Evolutionary conservation across 768 basidiomycete species (phyloP).

Genomic region (Lepiota venenata): DNA sequence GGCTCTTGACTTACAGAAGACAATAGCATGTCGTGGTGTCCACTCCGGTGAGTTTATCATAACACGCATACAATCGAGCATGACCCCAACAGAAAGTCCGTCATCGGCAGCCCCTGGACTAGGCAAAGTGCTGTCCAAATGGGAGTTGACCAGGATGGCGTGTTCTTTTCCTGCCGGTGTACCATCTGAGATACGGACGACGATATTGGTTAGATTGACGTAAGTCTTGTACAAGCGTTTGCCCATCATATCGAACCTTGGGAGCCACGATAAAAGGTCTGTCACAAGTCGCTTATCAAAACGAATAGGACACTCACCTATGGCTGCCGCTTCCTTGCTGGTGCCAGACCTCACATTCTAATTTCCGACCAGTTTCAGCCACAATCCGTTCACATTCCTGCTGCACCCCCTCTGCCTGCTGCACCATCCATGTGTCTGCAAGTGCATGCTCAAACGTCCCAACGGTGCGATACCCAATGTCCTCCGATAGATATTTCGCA

Average conservation of each 20-base stretch:
- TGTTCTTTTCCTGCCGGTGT: constrained; percentile 71
- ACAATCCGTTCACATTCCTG: constrained; percentile 58
- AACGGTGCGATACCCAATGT: constrained; percentile 87
- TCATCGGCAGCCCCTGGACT: constrained; percentile 91
- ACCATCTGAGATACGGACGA: constrained; percentile 82
- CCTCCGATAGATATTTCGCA: constrained; percentile 72
- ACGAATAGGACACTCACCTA: constrained; percentile 47
- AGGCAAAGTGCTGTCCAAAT: constrained; percentile 88
- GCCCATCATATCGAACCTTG: constrained; percentile 90
- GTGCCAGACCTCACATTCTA: constrained; percentile 91
- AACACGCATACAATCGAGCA: constrained; percentile 87
- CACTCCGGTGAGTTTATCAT: constrained; percentile 63
- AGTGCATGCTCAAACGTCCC: constrained; percentile 86
- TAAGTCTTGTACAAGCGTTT: constrained; percentile 85
- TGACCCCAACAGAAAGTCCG: constrained; percentile 82
- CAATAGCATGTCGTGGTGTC: constrained; percentile 71
- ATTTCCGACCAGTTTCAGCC: constrained; percentile 41
- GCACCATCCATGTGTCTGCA: constrained; percentile 80
- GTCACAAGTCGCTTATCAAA: not conserved
- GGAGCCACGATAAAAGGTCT: not conserved
- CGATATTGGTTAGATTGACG: constrained; percentile 81
- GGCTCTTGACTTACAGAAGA: constrained; percentile 66
- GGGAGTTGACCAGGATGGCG: constrained; percentile 84
- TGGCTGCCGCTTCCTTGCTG: constrained; percentile 89
- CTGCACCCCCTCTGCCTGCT: constrained; percentile 60